Percentiles rank a stretch among this genome's conserved stretches.
Evolutionary conservation across 768 basidiomycete species (phyloP).

Genomic region (Podaxis rugospora): DNA sequence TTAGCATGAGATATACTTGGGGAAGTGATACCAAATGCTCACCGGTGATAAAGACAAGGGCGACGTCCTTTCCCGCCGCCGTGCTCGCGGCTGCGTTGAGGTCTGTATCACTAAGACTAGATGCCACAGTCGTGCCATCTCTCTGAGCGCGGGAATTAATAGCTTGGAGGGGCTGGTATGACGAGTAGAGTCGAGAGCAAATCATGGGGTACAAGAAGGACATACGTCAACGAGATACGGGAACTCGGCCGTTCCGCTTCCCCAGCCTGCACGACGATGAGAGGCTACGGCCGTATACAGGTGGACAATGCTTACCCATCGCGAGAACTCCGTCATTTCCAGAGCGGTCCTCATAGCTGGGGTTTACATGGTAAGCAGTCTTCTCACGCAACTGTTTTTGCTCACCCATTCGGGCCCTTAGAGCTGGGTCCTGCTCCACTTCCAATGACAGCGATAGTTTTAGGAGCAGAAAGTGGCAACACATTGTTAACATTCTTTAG

Average conservation of each 20-base stretch:
- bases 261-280: conserved; percentile 32
- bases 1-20: not conserved
- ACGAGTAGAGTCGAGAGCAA: not conserved
- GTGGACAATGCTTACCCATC: conserved; percentile 35
- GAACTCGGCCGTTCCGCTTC: conserved; percentile 45
- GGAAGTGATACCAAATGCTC: not conserved
- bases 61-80: conserved; percentile 43
- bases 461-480: conserved; percentile 42
- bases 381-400: not conserved
- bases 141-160: conserved; percentile 35
- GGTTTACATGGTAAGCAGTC: not conserved
- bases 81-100: conserved; percentile 37
- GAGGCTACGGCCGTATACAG: not conserved
- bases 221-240: conserved; percentile 46
- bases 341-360: conserved; percentile 44
- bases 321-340: conserved; percentile 58
- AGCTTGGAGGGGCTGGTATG: conserved; percentile 35
- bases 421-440: conserved; percentile 51
- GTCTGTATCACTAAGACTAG: conserved; percentile 47
- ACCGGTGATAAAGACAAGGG: conserved; percentile 52
- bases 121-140: conserved; percentile 38
- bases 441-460: conserved; percentile 53
- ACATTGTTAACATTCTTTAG: conserved; percentile 51
- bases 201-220: not conserved
- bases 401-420: conserved; percentile 51